Conservation (phyloP, 306 rosid species). For the Sphenostylis stenocarpa region DNA sequence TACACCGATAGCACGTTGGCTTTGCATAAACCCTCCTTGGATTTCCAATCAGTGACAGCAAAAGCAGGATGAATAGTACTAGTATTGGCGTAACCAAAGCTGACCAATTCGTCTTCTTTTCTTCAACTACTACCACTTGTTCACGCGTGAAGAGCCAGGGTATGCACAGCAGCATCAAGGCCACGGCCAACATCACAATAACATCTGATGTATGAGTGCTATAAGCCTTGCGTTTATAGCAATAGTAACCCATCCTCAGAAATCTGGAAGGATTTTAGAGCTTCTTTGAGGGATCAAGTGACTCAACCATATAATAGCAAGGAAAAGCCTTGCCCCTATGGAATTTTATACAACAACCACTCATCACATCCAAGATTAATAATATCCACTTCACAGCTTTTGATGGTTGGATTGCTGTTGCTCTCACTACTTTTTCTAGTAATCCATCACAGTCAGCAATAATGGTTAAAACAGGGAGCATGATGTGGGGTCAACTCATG, state of each 20-base stretch:
- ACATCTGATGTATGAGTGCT: slow-evolving; percentile 30
- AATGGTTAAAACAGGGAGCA: neutral
- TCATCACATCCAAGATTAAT: neutral
- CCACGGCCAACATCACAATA: slow-evolving; percentile 47
- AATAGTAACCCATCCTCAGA: slow-evolving; percentile 44
- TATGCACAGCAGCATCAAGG: slow-evolving; percentile 36
- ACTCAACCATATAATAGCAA: neutral
- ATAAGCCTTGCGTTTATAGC: slow-evolving; percentile 31
- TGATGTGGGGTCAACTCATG: neutral
- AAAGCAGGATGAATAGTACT: slow-evolving; percentile 45
- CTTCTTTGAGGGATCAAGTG: neutral
- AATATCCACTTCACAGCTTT: slow-evolving; percentile 37
- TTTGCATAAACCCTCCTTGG: neutral
- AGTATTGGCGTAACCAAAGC: slow-evolving; percentile 37
- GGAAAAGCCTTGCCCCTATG: neutral
- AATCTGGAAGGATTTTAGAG: neutral
- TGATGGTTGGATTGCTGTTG: neutral
- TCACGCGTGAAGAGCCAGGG: slow-evolving; percentile 38
- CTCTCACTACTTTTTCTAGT: neutral
- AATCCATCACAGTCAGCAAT: neutral
- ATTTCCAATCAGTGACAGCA: slow-evolving; percentile 35
- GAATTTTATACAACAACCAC: neutral
- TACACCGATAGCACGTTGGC: slow-evolving; percentile 30
- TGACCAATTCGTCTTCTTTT: slow-evolving; percentile 43
- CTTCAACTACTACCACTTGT: slow-evolving; percentile 22